Evolutionary conservation across 306 rosid species (phyloP).

Genomic region (Vigna reflexopilosa): DNA sequence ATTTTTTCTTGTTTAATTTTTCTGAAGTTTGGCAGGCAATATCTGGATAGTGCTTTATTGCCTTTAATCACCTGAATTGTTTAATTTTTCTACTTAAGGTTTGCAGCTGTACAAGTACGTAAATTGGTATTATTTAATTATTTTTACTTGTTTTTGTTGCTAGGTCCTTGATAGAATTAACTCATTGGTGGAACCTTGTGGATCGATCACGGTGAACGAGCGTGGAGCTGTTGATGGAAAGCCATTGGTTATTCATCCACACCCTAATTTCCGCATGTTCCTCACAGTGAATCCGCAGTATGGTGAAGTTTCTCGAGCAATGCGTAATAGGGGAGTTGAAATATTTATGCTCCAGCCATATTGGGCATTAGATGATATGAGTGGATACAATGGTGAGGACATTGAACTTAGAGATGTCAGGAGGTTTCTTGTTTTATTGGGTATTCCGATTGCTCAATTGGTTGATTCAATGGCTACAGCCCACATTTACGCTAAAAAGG

Average conservation of each 20-base stretch:
- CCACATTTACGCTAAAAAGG: constrained; percentile 75
- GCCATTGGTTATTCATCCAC: constrained; percentile 78
- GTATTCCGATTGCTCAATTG: constrained; percentile 70
- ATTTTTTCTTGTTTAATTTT: neutral
- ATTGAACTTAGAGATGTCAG: constrained; percentile 65
- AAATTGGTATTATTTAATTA: neutral
- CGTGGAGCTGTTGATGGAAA: constrained; percentile 88
- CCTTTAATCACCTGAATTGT: neutral
- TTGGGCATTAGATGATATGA: constrained; percentile 65
- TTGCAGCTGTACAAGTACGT: neutral
- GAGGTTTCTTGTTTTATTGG: constrained; percentile 71
- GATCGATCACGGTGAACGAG: constrained; percentile 88
- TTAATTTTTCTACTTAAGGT: neutral
- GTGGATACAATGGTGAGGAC: constrained; percentile 44
- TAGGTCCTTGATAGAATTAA: constrained; percentile 98
- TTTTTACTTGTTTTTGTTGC: constrained; percentile 29
- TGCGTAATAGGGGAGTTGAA: constrained; percentile 98
- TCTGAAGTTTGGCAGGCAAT: neutral
- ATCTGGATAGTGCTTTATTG: neutral
- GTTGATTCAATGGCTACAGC: constrained; percentile 76
- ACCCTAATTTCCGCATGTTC: constrained; percentile 87
- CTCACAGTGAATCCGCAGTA: constrained; percentile 83
- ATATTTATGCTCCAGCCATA: constrained; percentile 81
- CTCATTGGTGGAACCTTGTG: constrained; percentile 86
- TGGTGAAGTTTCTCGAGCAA: constrained; percentile 97